Percentiles rank a stretch among this genome's conserved stretches.
These are phyloP conservation scores for Larix kaempferi DNA, from an alignment of 75 land plant species.

Conservation along the genomic window DNA sequence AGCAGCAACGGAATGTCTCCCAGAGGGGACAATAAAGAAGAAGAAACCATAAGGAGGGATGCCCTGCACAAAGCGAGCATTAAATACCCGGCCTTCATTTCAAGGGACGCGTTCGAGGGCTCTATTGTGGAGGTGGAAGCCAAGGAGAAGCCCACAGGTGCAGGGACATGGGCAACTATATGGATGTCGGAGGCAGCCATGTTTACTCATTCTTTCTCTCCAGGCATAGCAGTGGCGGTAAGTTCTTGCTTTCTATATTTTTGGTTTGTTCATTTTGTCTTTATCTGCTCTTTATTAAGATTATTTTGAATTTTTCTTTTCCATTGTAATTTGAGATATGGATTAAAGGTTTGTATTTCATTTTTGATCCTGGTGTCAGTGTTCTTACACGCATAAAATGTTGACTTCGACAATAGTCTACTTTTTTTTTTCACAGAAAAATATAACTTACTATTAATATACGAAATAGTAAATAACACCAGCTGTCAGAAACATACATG, in stretches of 20 bases:
- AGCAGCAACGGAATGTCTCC: no score
- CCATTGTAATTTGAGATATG: no score
- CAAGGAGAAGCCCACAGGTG: neutral
- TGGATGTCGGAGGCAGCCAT: slow-evolving; percentile 78
- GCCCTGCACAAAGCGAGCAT: slow-evolving; percentile 26
- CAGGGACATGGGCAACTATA: slow-evolving; percentile 28
- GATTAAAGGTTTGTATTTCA: no score
- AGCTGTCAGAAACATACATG: no score
- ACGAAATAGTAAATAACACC: no score
- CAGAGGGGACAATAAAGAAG: slow-evolving; percentile 11
- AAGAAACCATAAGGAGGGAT: neutral
- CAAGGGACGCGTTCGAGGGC: slow-evolving; percentile 39
- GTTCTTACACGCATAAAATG: no score
- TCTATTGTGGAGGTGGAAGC: slow-evolving; percentile 28
- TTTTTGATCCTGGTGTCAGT: no score
- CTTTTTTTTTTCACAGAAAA: no score
- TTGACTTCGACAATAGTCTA: no score
- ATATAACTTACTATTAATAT: no score
- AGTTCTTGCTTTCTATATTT: no score
- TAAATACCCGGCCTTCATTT: slow-evolving; percentile 39
- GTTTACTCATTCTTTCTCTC: slow-evolving; percentile 33
- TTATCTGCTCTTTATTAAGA: neutral
- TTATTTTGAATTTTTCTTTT: neutral
- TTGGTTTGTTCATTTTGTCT: neutral
- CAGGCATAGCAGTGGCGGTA: slow-evolving; percentile 64